Evolutionary conservation across 1,139 yeast genomes (phyloP).

Genomic region (Blastobotrys apis): DNA sequence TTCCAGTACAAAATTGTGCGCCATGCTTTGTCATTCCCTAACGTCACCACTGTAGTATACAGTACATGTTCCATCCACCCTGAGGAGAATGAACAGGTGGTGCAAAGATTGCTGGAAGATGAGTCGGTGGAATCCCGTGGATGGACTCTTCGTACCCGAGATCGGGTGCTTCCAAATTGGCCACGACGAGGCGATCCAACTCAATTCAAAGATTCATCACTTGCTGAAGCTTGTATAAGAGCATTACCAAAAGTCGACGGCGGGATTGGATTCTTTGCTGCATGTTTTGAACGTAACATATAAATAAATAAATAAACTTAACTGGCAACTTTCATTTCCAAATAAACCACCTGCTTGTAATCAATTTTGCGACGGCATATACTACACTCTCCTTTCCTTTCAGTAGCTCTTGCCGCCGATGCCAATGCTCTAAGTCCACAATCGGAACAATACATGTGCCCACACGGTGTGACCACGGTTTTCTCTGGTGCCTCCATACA

Average conservation of each 20-base stretch:
- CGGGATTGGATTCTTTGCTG: conserved; percentile 97
- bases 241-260: conserved; percentile 86
- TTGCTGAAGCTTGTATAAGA: conserved; percentile 82
- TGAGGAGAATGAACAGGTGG: conserved; percentile 91
- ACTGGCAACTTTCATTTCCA: conserved; percentile 24
- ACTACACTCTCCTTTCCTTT: conserved; percentile 32
- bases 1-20: conserved; percentile 84
- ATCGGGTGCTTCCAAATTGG: conserved; percentile 76
- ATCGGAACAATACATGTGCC: conserved; percentile 37
- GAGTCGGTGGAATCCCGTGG: conserved; percentile 55
- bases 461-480: conserved; percentile 36
- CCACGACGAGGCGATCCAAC: conserved; percentile 70
- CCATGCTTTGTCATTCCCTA: conserved; percentile 82
- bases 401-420: conserved; percentile 27
- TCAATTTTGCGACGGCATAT: conserved; percentile 33
- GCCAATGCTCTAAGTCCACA: conserved; percentile 36
- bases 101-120: conserved; percentile 64
- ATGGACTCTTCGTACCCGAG: conserved; percentile 67
- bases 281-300: conserved; percentile 49
- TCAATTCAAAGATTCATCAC: conserved; percentile 49
- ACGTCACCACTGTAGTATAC: conserved; percentile 74
- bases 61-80: conserved; percentile 95
- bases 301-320: neutral
- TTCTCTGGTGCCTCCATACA: conserved; percentile 35
- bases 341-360: conserved; percentile 27